Evolutionary conservation across 768 basidiomycete genomes (phyloP).

Genomic region (Collybiopsis luxurians): DNA sequence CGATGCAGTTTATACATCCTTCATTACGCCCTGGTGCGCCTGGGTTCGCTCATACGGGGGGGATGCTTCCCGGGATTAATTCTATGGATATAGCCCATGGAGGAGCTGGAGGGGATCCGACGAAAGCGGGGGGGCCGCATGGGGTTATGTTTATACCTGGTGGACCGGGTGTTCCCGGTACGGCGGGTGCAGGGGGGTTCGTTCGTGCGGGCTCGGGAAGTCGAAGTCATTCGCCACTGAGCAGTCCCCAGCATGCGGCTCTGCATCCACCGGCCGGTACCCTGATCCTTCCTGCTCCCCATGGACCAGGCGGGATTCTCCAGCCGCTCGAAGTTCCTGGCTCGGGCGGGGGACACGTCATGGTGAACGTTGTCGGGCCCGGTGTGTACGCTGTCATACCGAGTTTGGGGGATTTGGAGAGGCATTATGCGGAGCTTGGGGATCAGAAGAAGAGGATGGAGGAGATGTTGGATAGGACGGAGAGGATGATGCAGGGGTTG

Average conservation of each 20-base stretch:
- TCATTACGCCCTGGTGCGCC: neutral
- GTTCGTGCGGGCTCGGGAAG: constrained; percentile 42
- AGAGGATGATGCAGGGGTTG: constrained; percentile 67
- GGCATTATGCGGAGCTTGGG: constrained; percentile 64
- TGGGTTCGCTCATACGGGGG: neutral
- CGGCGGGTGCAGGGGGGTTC: constrained; percentile 23
- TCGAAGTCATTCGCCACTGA: constrained; percentile 69
- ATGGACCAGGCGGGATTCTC: constrained; percentile 21
- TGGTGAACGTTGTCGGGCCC: constrained; percentile 25
- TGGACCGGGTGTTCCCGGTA: constrained; percentile 4
- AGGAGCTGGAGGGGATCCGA: neutral
- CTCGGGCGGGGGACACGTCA: neutral
- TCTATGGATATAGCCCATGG: constrained; percentile 5
- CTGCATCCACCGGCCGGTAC: constrained; percentile 20
- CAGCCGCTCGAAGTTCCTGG: constrained; percentile 3
- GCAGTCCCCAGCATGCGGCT: constrained; percentile 11
- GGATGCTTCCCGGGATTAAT: constrained; percentile 5
- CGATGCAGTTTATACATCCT: neutral
- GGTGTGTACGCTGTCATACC: constrained; percentile 28
- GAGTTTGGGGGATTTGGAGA: constrained; percentile 61
- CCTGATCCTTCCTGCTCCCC: constrained; percentile 40
- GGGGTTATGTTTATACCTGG: constrained; percentile 7
- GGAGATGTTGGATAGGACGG: constrained; percentile 75
- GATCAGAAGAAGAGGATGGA: constrained; percentile 64
- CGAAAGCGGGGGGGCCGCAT: neutral